Conservation (phyloP, 2,329 filamentous ascomycete species). For the Orbilia brochopaga region DNA sequence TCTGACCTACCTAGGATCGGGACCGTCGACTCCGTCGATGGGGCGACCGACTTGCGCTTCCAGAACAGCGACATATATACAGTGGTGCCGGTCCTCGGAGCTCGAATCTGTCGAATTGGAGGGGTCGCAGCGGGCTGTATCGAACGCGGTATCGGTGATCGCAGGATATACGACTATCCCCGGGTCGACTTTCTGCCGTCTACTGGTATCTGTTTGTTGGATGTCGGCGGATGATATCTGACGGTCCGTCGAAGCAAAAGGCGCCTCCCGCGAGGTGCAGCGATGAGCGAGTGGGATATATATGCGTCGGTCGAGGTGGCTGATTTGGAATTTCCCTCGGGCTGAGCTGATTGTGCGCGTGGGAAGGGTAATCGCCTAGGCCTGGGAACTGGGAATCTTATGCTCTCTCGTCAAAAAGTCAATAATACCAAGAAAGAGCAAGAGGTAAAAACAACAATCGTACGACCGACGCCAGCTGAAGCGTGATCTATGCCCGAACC, state of each 20-base stretch:
- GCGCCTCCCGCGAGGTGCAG: neutral
- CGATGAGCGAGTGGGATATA: neutral
- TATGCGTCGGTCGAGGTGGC: neutral
- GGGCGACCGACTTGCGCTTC: conserved; percentile 49
- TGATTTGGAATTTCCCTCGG: conserved; percentile 3
- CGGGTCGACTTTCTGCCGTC: no score
- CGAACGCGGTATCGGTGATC: no score
- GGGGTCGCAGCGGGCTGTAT: no score
- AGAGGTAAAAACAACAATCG: no score
- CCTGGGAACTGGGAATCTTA: neutral
- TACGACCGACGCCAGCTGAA: no score
- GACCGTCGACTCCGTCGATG: conserved; percentile 49
- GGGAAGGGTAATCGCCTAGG: neutral
- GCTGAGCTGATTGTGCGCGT: conserved; percentile 9
- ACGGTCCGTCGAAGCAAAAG: no score
- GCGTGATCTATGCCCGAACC: neutral
- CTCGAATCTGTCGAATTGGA: neutral
- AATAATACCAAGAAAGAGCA: neutral
- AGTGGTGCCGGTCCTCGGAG: neutral
- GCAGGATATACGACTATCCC: no score
- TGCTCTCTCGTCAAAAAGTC: neutral
- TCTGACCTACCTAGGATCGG: conserved; percentile 42
- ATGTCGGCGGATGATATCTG: no score
- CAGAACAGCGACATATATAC: conserved; percentile 40
- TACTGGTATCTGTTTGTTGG: no score